Base-by-base conservation (phyloP, 495 filamentous ascomycete genomes). In the Tuber brumale region DNA sequence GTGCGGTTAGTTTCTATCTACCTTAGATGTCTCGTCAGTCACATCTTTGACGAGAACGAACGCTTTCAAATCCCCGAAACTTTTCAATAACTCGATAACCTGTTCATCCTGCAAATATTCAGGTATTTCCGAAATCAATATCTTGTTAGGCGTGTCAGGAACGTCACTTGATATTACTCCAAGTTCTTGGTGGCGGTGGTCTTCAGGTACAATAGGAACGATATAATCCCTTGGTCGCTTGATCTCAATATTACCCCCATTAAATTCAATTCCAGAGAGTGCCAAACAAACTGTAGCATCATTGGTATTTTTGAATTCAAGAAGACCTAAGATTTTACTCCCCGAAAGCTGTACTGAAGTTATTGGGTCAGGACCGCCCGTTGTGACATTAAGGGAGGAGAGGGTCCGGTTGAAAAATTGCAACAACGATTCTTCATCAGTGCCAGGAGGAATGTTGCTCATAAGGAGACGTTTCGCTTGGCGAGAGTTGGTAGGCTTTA, bases 171-270 rank as follows among this genome's bases (percentile, higher is more conserved):
- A 91, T 69, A 97, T 87, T 18, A 91, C 88, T 21, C 92, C 94
- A 73, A 92, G 92, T 83, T 94, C 90, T 80, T 90, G 90, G 51
- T 92, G 89, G 7, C 76, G 74, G 19, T 72, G 71, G 41, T 89
- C 87, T 72, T 94, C 92, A n/a, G 88, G 86, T 48, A 90, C 86
- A 46, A 91, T 89, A 41, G 95, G 96, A 41, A 95, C 93, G 83
- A 99, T 97, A 84, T 99, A 99, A 83, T 99, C 96, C 85, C 96
- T 97, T 14, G 95, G 95, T 66, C 95, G 89, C 73, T 92, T 91
- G 76, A 99, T 93, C 51, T 92, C 89, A 72, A 99, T 87, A 71
- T 90, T 89, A 57, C 89, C 89, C 35, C 92, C 92, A 69, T 93
- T 91, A 92, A 97, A 97, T 31, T 88, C 87, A 72, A 94, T 93